Conservation (phyloP, 2,329 filamentous ascomycete species). For the Pseudogymnoascus sp. region DNA sequence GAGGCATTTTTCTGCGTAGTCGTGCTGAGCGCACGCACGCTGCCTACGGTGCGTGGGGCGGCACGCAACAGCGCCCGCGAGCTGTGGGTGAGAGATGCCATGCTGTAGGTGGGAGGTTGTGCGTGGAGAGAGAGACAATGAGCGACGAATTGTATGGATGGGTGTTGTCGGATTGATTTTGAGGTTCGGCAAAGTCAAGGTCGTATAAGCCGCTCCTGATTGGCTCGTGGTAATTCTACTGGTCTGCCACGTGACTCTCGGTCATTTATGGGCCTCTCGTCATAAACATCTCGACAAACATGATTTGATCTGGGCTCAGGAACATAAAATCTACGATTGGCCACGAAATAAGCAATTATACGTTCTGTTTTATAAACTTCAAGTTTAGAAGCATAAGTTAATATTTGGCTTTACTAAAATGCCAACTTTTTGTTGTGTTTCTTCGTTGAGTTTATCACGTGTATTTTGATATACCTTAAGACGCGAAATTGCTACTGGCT, state of each 20-base stretch:
- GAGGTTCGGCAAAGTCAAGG: conserved; percentile 8
- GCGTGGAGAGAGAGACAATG: conserved; percentile 3
- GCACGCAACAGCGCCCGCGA: conserved; percentile 62
- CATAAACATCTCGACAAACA: neutral
- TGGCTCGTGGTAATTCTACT: neutral
- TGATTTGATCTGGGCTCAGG: neutral
- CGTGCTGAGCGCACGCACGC: conserved; percentile 49
- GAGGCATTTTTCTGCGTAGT: conserved; percentile 26
- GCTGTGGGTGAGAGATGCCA: conserved; percentile 62
- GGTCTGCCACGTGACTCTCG: neutral
- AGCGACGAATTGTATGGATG: conserved; percentile 7
- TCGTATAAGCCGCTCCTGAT: conserved; percentile 1
- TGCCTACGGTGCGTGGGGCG: conserved; percentile 32
- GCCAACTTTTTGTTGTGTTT: neutral
- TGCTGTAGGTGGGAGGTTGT: conserved; percentile 31
- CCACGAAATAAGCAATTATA: neutral
- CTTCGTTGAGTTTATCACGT: neutral
- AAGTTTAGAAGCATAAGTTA: neutral
- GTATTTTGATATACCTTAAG: neutral
- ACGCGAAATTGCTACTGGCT: neutral
- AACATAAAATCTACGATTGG: neutral
- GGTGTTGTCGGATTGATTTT: conserved; percentile 9
- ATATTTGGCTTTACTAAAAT: neutral
- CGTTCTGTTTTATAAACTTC: neutral
- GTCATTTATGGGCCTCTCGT: neutral